Conservation (phyloP, 352 stramenopile species). For the Sclerospora graminicola region DNA sequence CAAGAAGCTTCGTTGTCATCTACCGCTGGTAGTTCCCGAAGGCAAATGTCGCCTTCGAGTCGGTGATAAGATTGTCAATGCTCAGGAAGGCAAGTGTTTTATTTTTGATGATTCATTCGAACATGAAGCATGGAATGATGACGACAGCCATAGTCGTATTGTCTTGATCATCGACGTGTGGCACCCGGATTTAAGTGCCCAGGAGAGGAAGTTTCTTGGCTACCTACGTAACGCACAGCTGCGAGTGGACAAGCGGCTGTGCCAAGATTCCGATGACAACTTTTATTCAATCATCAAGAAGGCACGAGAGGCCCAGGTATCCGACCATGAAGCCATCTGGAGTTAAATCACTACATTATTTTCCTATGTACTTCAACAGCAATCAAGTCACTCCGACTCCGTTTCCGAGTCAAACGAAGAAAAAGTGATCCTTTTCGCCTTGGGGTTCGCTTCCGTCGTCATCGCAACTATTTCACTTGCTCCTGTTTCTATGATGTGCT, state of each 20-base stretch:
- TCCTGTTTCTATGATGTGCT: background rate
- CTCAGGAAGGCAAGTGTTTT: constrained; percentile 87
- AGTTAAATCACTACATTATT: constrained; percentile 13
- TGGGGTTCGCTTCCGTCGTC: constrained; percentile 1
- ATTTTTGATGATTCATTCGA: constrained; percentile 98
- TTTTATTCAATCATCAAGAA: constrained; percentile 71
- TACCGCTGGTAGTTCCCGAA: constrained; percentile 76
- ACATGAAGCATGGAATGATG: constrained; percentile 96
- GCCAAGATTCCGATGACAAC: constrained; percentile 30
- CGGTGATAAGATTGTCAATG: constrained; percentile 52
- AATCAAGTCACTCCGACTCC: constrained; percentile 15
- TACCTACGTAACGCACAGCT: constrained; percentile 66
- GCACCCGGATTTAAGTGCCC: constrained; percentile 87
- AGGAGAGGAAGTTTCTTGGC: constrained; percentile 86
- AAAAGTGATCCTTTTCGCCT: constrained; percentile 9
- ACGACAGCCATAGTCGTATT: constrained; percentile 72
- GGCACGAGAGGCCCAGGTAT: constrained; percentile 26
- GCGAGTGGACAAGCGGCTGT: constrained; percentile 42
- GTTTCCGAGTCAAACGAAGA: constrained; percentile 18
- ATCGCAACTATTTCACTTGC: background rate
- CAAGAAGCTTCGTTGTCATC: constrained; percentile 86
- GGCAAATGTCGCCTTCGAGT: constrained; percentile 54
- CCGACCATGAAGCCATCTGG: constrained; percentile 33
- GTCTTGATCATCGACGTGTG: constrained; percentile 92
- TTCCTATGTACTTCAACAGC: background rate